A percentile compares a stretch with the other conserved stretches of the same genome.
These are phyloP conservation scores for Psilocybe subaeruginosa DNA, from an alignment of 768 basidiomycete species.

Conservation along the genomic window DNA sequence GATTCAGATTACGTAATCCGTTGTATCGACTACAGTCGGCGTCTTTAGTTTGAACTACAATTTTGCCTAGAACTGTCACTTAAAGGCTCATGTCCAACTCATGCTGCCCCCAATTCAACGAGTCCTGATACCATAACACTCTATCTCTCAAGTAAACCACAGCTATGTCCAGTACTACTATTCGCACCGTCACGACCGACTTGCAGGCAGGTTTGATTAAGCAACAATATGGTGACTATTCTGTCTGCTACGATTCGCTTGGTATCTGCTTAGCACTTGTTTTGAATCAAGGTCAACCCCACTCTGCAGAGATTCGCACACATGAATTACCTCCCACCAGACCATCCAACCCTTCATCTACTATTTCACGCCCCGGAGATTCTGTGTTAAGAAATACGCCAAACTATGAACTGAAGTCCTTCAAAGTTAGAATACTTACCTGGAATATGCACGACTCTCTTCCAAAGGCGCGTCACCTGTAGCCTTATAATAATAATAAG, in stretches of 20 bases:
- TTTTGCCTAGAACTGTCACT: background rate
- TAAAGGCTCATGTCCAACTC: conserved; percentile 23
- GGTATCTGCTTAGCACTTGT: background rate
- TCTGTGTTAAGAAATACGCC: conserved; percentile 24
- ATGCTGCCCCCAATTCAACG: conserved; percentile 16
- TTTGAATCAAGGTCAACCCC: conserved; percentile 29
- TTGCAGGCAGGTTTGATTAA: conserved; percentile 13
- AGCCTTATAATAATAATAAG: too few relatives aligned
- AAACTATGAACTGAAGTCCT: conserved; percentile 37
- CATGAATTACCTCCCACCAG: conserved; percentile 44
- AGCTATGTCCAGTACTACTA: conserved; percentile 2
- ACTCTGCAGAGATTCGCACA: conserved; percentile 48
- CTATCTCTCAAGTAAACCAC: background rate
- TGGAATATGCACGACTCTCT: conserved; percentile 90
- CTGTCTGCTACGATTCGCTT: background rate
- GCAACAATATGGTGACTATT: conserved; percentile 9
- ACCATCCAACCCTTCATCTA: conserved; percentile 6
- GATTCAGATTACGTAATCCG: background rate
- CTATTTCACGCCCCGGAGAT: background rate
- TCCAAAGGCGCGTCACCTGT: conserved; percentile 55
- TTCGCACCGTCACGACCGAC: background rate
- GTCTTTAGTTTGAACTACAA: background rate
- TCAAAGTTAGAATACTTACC: conserved; percentile 72
- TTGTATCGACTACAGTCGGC: background rate
- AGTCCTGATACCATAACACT: background rate